Percentiles rank a stretch among this genome's conserved stretches.
Evolutionary conservation across 805 yeast species (phyloP).

Genomic region (Ogataea paradorogensis): DNA sequence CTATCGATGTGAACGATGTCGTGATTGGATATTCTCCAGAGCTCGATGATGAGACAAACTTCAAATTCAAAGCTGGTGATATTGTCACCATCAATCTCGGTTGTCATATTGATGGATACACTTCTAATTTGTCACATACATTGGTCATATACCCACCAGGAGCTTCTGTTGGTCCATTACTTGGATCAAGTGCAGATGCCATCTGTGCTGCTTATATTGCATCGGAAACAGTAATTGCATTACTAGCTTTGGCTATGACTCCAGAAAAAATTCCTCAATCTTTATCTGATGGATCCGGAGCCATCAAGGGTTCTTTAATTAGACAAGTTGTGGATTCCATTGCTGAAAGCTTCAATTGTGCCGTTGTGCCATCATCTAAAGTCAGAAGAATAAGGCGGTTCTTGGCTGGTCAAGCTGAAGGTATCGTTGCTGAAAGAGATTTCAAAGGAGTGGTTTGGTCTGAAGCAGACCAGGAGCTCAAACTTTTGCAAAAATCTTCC

Average conservation of each 20-base stretch:
- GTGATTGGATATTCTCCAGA: conserved; percentile 85
- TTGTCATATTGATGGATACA: conserved; percentile 93
- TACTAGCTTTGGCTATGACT: conserved; percentile 67
- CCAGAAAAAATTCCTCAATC: conserved; percentile 73
- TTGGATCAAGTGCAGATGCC: conserved; percentile 87
- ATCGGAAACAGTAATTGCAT: conserved; percentile 74
- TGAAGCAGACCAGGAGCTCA: conserved; percentile 73
- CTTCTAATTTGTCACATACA: conserved; percentile 84
- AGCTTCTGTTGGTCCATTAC: conserved; percentile 59
- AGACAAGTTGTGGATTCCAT: conserved; percentile 79
- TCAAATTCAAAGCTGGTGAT: conserved; percentile 69
- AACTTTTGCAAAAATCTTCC: conserved; percentile 44
- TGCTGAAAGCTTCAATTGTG: conserved; percentile 80
- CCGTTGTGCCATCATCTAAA: conserved; percentile 88
- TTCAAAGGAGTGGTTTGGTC: conserved; percentile 91
- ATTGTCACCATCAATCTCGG: conserved; percentile 82
- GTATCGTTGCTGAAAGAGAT: conserved; percentile 85
- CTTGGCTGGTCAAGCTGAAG: conserved; percentile 93
- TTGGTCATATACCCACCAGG: conserved; percentile 77
- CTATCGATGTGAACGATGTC: conserved; percentile 79
- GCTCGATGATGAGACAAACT: conserved; percentile 52
- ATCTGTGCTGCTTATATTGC: conserved; percentile 87
- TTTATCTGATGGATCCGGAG: conserved; percentile 34
- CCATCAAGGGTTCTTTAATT: conserved; percentile 66
- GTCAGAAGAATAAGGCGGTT: conserved; percentile 90